Percentiles rank a stretch among this genome's conserved stretches.
Evolutionary conservation across 345 rosid genomes (phyloP).

Genomic region (Trapa bicornis): DNA sequence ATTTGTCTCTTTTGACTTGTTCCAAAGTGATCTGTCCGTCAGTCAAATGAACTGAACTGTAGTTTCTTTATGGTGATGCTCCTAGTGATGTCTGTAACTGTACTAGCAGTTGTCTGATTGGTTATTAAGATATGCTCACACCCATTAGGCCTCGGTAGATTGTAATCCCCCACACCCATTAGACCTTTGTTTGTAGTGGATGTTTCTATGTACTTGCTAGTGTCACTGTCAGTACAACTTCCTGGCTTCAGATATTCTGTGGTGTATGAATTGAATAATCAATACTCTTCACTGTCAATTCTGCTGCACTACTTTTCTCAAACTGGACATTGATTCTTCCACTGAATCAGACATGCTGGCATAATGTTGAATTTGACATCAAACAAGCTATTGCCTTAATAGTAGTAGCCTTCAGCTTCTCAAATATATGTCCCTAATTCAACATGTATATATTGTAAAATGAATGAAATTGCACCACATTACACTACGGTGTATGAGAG

Average conservation of each 20-base stretch:
- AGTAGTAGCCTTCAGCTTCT: too few species aligned
- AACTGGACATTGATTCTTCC: background rate
- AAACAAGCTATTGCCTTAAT: too few species aligned
- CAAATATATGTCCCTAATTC: too few species aligned
- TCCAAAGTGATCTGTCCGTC: background rate
- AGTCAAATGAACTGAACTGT: background rate
- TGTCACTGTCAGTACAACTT: background rate
- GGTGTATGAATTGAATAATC: conserved; percentile 10
- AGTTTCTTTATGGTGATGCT: background rate
- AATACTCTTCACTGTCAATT: background rate
- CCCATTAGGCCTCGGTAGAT: conserved; percentile 7
- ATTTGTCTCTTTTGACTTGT: conserved; percentile 6
- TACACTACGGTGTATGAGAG: too few species aligned
- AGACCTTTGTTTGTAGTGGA: background rate
- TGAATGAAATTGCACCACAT: too few species aligned
- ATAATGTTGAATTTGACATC: too few species aligned
- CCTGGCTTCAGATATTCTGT: conserved; percentile 8
- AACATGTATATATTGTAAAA: too few species aligned
- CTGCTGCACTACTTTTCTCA: too few species aligned
- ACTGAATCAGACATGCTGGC: too few species aligned
- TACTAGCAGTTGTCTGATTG: conserved; percentile 25
- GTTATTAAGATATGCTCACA: conserved; percentile 13
- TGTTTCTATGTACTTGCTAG: background rate
- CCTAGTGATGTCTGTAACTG: background rate
- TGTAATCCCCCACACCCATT: conserved; percentile 10